Conservation (phyloP, 106 monocot genomes). For the Ottelia alismoides region DNA sequence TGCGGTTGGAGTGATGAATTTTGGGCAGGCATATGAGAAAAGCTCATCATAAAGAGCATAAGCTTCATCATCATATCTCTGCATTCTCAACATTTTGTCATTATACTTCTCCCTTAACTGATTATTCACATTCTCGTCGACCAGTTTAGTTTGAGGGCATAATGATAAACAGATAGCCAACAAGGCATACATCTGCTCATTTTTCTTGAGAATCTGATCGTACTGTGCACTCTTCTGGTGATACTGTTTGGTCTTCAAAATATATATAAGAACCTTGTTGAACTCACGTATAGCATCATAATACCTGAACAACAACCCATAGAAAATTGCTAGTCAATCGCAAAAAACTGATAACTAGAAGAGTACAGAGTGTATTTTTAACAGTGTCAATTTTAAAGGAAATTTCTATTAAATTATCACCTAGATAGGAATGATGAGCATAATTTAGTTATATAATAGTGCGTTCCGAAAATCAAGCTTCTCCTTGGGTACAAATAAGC, state of each 20-base stretch:
- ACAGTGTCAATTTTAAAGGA: too few relatives aligned
- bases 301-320: conserved; percentile 33
- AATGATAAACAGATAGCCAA: conserved; percentile 81
- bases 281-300: conserved; percentile 75
- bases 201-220: conserved; percentile 96
- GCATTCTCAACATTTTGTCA: conserved; percentile 96
- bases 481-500: too few relatives aligned
- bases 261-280: conserved; percentile 88
- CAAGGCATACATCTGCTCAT: conserved; percentile 98
- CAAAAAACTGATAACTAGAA: too few relatives aligned
- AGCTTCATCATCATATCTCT: conserved; percentile 88
- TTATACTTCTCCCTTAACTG: conserved; percentile 91
- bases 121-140: conserved; percentile 78
- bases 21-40: conserved; percentile 94
- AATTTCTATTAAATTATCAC: too few relatives aligned
- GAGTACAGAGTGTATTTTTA: too few relatives aligned
- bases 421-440: too few relatives aligned
- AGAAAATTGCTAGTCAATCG: neutral
- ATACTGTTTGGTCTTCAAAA: conserved; percentile 86
- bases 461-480: too few relatives aligned
- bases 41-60: conserved; percentile 85
- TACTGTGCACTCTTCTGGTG: conserved; percentile 94
- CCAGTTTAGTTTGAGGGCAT: conserved; percentile 73
- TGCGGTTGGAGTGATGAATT: conserved; percentile 83
- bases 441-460: too few relatives aligned